These are phyloP conservation scores for Periconia sp. DNA, from an alignment of 2,329 filamentous ascomycete species.

Conservation along the genomic window DNA sequence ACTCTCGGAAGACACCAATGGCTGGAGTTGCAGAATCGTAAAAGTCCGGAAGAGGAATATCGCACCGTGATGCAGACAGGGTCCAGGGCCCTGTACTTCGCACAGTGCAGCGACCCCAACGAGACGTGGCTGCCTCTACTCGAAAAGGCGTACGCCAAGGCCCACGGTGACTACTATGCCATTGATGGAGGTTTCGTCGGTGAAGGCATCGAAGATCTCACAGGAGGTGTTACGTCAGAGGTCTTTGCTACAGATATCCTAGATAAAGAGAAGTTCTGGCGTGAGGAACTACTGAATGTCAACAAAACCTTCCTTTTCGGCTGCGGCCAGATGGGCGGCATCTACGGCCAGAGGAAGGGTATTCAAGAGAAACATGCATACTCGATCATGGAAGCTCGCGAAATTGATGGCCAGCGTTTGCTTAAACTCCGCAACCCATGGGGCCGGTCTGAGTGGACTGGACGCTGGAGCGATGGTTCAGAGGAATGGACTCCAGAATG, in stretches of 20 bases:
- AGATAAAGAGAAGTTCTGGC: constrained; percentile 83
- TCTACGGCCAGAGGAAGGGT: constrained; percentile 62
- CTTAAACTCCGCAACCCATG: constrained; percentile 70
- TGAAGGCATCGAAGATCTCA: constrained; percentile 65
- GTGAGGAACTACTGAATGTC: constrained; percentile 77
- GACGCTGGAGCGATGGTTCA: constrained; percentile 81
- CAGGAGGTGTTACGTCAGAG: constrained; percentile 73
- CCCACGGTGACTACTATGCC: constrained; percentile 77
- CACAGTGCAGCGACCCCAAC: constrained; percentile 74
- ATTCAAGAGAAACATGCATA: constrained; percentile 61
- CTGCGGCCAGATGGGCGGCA: constrained; percentile 69
- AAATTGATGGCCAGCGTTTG: constrained; percentile 64
- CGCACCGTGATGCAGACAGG: constrained; percentile 73
- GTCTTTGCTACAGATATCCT: constrained; percentile 73
- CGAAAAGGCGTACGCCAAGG: constrained; percentile 85
- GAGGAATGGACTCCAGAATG: constrained; percentile 85
- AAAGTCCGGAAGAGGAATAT: constrained; percentile 74
- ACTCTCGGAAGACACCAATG: constrained; percentile 76
- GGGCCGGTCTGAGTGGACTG: constrained; percentile 82
- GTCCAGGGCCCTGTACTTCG: constrained; percentile 79
- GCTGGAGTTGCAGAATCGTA: constrained; percentile 73
- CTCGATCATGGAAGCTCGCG: constrained; percentile 65
- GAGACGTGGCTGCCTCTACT: constrained; percentile 83
- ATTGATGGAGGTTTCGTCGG: constrained; percentile 77
- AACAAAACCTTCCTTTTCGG: constrained; percentile 82